These are phyloP conservation scores for Mortierella sp. DNA, from an alignment of 371 early-diverging fungal genomes.

Conservation along the genomic window DNA sequence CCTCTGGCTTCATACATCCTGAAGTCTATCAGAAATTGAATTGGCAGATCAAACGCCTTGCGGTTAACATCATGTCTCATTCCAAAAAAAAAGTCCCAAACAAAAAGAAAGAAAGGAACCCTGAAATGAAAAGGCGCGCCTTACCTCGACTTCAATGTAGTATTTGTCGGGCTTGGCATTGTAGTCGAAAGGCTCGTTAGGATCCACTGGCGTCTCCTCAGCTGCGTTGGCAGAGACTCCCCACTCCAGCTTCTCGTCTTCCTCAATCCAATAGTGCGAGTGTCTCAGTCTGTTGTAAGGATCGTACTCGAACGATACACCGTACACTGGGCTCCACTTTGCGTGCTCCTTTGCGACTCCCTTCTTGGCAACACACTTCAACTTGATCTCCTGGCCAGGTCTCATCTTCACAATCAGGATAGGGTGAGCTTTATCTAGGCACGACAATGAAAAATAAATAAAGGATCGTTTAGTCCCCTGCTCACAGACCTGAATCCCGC, in stretches of 20 bases:
- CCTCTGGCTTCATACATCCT: slow-evolving; percentile 91
- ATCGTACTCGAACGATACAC: slow-evolving; percentile 97
- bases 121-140: background rate
- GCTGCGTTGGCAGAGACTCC: slow-evolving; percentile 72
- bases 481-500: too few relatives aligned
- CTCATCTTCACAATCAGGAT: slow-evolving; percentile 93
- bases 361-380: slow-evolving; percentile 91
- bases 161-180: slow-evolving; percentile 89
- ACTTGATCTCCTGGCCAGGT: slow-evolving; percentile 92
- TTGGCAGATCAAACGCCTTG: background rate
- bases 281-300: slow-evolving; percentile 95
- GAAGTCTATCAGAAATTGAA: slow-evolving; percentile 67
- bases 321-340: slow-evolving; percentile 98
- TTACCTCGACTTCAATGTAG: slow-evolving; percentile 91
- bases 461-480: background rate
- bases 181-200: slow-evolving; percentile 83
- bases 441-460: background rate
- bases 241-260: slow-evolving; percentile 90
- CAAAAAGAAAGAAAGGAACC: background rate
- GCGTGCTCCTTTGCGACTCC: slow-evolving; percentile 98
- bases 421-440: slow-evolving; percentile 47
- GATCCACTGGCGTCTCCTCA: slow-evolving; percentile 76
- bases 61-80: background rate
- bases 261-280: slow-evolving; percentile 97
- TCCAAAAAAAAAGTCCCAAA: background rate